Conservation (phyloP, 2,329 filamentous ascomycete species). For the Cladosporium sp. region DNA sequence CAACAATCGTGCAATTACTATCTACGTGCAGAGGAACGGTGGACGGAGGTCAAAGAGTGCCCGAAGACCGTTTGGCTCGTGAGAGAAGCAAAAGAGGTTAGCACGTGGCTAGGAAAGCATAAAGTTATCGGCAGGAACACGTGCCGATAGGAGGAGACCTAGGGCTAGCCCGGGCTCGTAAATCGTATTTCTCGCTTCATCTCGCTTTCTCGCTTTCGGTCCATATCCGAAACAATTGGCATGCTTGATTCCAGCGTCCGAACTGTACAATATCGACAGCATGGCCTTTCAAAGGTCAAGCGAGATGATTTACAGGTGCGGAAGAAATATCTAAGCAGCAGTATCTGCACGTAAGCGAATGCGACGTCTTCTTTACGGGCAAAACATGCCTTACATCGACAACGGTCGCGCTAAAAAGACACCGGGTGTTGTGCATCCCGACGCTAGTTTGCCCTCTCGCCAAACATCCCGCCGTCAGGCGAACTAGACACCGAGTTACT, state of each 20-base stretch:
- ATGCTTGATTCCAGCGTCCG: too few relatives aligned
- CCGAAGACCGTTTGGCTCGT: too few relatives aligned
- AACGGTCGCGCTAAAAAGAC: background rate
- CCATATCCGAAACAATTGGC: background rate
- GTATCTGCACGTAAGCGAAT: background rate
- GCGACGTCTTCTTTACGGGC: background rate
- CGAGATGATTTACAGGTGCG: background rate
- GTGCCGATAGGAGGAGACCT: background rate
- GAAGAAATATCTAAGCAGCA: background rate
- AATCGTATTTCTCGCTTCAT: background rate
- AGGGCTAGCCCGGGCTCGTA: background rate
- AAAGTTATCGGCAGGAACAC: background rate
- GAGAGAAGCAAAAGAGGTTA: too few relatives aligned
- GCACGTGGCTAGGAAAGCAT: background rate
- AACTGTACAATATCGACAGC: background rate
- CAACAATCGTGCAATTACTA: too few relatives aligned
- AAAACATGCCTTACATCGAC: background rate
- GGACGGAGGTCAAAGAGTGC: too few relatives aligned
- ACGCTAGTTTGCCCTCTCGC: conserved; percentile 3
- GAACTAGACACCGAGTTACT: conserved; percentile 3
- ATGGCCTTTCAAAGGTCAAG: background rate
- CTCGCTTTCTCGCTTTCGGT: background rate
- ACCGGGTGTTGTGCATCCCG: background rate
- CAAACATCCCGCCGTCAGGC: background rate
- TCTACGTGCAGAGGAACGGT: too few relatives aligned